Percentiles rank a stretch among this genome's conserved stretches.
Evolutionary conservation across 148 eudicot genomes (phyloP).

Genomic region (Vaccinium corymbosum): DNA sequence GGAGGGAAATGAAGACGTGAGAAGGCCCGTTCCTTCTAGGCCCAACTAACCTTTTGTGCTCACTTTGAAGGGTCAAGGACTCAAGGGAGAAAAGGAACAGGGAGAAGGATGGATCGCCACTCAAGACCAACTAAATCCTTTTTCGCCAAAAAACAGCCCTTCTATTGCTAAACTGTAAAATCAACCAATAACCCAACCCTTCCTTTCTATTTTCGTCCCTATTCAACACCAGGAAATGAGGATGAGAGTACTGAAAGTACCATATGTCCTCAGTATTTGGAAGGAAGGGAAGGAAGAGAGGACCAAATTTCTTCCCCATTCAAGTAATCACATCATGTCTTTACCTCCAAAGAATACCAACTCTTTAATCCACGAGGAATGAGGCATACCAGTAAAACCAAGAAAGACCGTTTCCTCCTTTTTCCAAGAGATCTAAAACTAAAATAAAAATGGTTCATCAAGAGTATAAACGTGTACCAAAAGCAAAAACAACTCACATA

Average conservation of each 20-base stretch:
- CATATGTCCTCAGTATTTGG: background rate
- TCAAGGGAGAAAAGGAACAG: background rate
- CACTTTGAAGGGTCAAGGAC: background rate
- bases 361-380: background rate
- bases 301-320: too few species aligned
- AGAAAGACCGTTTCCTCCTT: background rate
- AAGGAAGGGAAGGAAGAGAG: background rate
- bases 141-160: background rate
- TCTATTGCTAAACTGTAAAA: background rate
- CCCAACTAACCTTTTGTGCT: background rate
- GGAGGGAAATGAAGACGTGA: background rate
- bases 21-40: background rate
- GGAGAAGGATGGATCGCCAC: background rate
- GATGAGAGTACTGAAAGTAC: background rate
- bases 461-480: background rate
- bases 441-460: background rate
- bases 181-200: background rate
- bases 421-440: background rate
- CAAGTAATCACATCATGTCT: background rate
- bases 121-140: background rate
- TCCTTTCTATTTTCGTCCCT: background rate
- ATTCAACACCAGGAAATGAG: background rate
- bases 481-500: background rate
- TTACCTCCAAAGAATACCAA: conserved; percentile 2
- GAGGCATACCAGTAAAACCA: background rate